A percentile compares a stretch with the other conserved stretches of the same genome.
phyloP scores from a whole-genome alignment of 2,329 filamentous ascomycete genomes.

The Daldinia sp. region DNA sequence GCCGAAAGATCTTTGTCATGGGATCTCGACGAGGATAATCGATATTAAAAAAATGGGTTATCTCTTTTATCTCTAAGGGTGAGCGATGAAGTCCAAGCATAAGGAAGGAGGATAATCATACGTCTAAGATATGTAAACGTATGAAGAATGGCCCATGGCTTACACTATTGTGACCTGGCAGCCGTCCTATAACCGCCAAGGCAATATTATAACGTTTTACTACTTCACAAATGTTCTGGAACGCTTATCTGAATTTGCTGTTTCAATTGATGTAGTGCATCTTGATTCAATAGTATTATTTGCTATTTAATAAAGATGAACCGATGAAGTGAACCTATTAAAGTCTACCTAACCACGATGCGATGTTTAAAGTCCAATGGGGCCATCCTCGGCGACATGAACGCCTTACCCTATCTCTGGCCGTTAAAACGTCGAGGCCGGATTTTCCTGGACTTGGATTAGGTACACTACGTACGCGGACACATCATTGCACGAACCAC shows the following conservation, averaged over 20 bases:
- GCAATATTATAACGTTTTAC: slow-evolving; percentile 1
- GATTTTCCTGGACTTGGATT: not conserved
- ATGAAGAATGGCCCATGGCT: too few species aligned
- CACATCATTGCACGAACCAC: too few species aligned
- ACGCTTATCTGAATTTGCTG: slow-evolving; percentile 16
- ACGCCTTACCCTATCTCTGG: slow-evolving; percentile 12
- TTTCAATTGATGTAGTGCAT: slow-evolving; percentile 7
- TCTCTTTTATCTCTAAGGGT: not conserved
- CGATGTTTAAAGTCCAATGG: not conserved
- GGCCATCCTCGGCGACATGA: slow-evolving; percentile 25
- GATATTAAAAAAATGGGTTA: not conserved
- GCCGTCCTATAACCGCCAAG: slow-evolving; percentile 30
- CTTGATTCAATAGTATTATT: not conserved
- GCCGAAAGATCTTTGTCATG: not conserved
- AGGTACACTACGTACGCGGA: not conserved
- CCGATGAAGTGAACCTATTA: not conserved
- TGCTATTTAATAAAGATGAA: too few species aligned
- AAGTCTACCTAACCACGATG: not conserved
- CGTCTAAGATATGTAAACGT: too few species aligned
- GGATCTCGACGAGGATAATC: slow-evolving; percentile 11
- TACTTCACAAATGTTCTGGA: not conserved
- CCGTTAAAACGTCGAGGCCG: too few species aligned
- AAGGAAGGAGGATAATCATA: slow-evolving; percentile 37
- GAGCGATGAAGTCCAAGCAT: slow-evolving; percentile 12
- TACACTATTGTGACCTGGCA: slow-evolving; percentile 7